phyloP scores from a whole-genome alignment of 2,329 filamentous ascomycete species.

The Colletotrichum tropicale region DNA sequence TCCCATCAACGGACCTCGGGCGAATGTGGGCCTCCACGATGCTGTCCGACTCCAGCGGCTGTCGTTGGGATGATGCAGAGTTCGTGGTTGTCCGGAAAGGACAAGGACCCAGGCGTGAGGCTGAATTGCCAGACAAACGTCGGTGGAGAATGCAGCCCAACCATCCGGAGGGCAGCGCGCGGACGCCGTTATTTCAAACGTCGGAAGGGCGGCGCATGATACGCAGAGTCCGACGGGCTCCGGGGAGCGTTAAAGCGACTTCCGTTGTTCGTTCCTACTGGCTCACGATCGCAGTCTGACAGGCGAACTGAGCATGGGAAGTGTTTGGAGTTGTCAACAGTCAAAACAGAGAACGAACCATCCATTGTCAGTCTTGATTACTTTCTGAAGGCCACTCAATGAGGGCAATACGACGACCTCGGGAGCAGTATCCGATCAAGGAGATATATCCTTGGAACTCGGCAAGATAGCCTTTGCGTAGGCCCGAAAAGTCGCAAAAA shows the following conservation, averaged over 20 bases:
- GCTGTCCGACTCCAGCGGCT: not conserved
- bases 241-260: not conserved
- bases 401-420: not conserved
- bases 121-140: not conserved
- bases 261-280: not conserved
- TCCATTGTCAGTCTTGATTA: not conserved
- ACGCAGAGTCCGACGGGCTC: not conserved
- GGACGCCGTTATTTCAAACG: not conserved
- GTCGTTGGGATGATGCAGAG: conserved; percentile 11
- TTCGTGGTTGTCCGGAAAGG: conserved; percentile 3
- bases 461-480: not conserved
- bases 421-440: not conserved
- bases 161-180: not conserved
- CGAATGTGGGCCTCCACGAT: not conserved
- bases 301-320: not conserved
- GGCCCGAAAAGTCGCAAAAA: not conserved
- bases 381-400: not conserved
- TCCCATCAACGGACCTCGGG: not conserved
- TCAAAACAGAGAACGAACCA: not conserved
- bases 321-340: not conserved
- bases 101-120: not conserved
- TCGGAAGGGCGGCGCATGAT: not conserved
- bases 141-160: not conserved
- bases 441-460: not conserved
- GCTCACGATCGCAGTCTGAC: not conserved